These are phyloP conservation scores for Solidago caesia DNA, from an alignment of 129 eudicot species.

Conservation along the genomic window DNA sequence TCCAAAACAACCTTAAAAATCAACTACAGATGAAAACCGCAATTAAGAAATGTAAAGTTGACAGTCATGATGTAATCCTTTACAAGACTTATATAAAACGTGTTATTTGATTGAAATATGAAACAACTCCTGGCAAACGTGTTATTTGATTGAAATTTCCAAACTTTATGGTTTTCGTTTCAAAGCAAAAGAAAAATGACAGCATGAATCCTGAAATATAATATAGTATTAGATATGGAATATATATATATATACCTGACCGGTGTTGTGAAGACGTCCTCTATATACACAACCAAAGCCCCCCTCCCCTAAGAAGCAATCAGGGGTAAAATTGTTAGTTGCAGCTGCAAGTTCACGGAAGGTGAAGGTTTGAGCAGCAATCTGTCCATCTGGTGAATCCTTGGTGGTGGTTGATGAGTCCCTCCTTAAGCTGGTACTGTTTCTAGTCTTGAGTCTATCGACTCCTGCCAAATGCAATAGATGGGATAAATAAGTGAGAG, in stretches of 20 bases:
- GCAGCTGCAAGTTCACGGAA: conserved; percentile 70
- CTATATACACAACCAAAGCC: conserved; percentile 86
- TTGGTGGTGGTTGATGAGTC: conserved; percentile 19
- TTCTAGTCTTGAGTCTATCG: conserved; percentile 64
- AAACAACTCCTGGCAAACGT: too few relatives aligned
- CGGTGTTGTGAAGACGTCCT: conserved; percentile 57
- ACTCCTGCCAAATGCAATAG: conserved; percentile 48
- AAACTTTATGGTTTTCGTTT: too few relatives aligned
- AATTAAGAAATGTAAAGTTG: not conserved
- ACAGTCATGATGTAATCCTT: not conserved
- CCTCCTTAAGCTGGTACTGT: conserved; percentile 48
- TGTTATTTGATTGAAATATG: too few relatives aligned
- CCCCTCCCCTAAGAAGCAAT: conserved; percentile 74
- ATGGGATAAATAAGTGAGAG: too few relatives aligned
- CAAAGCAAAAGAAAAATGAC: not conserved
- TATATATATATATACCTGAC: conserved; percentile 17
- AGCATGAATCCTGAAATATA: not conserved
- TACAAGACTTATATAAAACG: too few relatives aligned
- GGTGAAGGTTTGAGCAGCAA: conserved; percentile 45
- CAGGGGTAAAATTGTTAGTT: conserved; percentile 58
- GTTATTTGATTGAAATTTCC: too few relatives aligned
- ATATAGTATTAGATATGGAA: not conserved
- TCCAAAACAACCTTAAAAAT: not conserved
- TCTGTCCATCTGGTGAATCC: conserved; percentile 25
- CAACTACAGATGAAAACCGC: not conserved